phyloP scores from a whole-genome alignment of 2,329 filamentous ascomycete genomes.

The Paramyrothecium sp. region DNA sequence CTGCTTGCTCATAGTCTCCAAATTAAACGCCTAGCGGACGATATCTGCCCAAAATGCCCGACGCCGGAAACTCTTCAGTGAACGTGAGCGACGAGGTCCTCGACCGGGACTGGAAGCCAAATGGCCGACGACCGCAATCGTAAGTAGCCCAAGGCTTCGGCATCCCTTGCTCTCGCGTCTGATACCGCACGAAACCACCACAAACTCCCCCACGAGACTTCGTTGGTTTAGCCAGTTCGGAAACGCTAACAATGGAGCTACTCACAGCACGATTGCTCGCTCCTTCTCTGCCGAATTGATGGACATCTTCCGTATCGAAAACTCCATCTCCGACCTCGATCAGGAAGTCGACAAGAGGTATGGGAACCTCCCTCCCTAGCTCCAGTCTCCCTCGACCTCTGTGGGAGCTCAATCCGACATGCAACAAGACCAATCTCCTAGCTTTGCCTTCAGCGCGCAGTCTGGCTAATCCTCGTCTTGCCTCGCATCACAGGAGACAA shows the following conservation, averaged over 20 bases:
- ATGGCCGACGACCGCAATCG: constrained; percentile 77
- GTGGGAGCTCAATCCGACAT: background rate
- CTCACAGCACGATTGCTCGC: constrained; percentile 74
- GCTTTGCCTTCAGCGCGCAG: constrained; percentile 3
- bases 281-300: constrained; percentile 85
- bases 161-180: constrained; percentile 43
- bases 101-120: constrained; percentile 79
- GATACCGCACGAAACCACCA: constrained; percentile 9
- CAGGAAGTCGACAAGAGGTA: constrained; percentile 81
- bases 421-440: constrained; percentile 10
- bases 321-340: constrained; percentile 70
- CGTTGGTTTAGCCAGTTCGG: background rate
- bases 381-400: constrained; percentile 4
- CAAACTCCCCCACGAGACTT: background rate
- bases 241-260: constrained; percentile 7
- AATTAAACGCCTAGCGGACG: background rate
- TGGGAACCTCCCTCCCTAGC: constrained; percentile 27
- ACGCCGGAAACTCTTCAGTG: constrained; percentile 9
- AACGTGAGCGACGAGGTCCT: constrained; percentile 64
- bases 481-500: constrained; percentile 64
- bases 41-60: background rate
- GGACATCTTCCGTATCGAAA: constrained; percentile 86
- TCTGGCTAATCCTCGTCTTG: background rate
- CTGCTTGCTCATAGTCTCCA: background rate
- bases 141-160: constrained; percentile 62